Percentiles rank a stretch among this genome's conserved stretches.
phyloP scores from a whole-genome alignment of 2,329 filamentous ascomycete genomes.

The Colletotrichum melonis region DNA sequence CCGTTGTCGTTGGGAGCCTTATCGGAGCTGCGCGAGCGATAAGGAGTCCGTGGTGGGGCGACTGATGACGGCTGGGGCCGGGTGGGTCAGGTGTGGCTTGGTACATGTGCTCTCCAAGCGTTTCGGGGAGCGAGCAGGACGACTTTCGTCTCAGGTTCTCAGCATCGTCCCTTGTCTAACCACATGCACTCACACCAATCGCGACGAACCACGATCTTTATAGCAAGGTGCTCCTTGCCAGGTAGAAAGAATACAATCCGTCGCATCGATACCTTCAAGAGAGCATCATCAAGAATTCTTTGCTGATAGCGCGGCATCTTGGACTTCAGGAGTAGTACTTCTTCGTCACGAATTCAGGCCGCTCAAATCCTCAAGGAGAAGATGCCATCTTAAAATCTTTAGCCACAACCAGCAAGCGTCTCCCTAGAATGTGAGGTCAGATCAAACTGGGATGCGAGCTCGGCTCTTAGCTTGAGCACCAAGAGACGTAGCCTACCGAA shows the following conservation, averaged over 20 bases:
- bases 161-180: neutral
- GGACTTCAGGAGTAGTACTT: neutral
- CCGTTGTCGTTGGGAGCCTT: conserved; percentile 20
- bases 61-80: conserved; percentile 12
- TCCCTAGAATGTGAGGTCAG: no score
- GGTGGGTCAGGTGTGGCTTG: neutral
- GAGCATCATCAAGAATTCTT: neutral
- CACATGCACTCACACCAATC: neutral
- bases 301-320: neutral
- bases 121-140: neutral
- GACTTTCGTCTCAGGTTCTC: neutral
- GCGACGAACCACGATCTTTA: no score
- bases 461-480: no score
- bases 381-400: neutral
- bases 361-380: neutral
- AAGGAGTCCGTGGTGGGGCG: conserved; percentile 4
- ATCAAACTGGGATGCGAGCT: no score
- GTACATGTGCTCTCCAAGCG: neutral
- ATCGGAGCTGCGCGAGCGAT: conserved; percentile 35
- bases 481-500: no score
- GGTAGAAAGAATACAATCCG: neutral
- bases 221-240: neutral
- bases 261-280: neutral
- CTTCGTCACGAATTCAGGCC: neutral
- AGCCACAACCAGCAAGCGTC: neutral